Percentiles rank a stretch among this genome's conserved stretches.
Evolutionary conservation across 257 asterid genomes (phyloP).

Genomic region (Euphrasia confusa): DNA sequence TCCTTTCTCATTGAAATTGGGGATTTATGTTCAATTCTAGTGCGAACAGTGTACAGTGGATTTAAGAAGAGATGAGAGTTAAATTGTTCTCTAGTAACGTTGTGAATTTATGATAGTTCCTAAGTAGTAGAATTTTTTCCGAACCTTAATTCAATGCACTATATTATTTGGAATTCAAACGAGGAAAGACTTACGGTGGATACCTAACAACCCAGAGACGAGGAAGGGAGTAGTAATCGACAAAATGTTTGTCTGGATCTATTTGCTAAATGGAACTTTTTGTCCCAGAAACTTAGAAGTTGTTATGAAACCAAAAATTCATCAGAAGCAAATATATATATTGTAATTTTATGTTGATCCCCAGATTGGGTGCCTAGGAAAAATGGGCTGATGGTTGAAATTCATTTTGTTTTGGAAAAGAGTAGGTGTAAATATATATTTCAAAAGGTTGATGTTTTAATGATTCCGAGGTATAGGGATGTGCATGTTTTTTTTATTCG

Average conservation of each 20-base stretch:
- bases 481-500: neutral
- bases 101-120: neutral
- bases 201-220: too few species aligned
- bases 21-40: neutral
- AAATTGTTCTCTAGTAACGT: neutral
- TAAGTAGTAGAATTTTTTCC: too few species aligned
- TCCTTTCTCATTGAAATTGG: neutral
- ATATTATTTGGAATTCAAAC: too few species aligned
- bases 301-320: too few species aligned
- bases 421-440: neutral
- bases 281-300: too few species aligned
- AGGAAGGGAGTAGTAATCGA: too few species aligned
- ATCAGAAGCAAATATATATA: too few species aligned
- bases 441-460: conserved; percentile 4
- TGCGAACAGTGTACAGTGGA: neutral
- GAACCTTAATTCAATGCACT: too few species aligned
- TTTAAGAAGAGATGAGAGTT: neutral
- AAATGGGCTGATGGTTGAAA: neutral
- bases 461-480: neutral
- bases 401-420: conserved; percentile 8
- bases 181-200: too few species aligned
- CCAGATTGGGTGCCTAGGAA: conserved; percentile 8
- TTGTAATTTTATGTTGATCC: neutral
- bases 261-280: too few species aligned
- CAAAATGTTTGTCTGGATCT: too few species aligned